phyloP scores from a whole-genome alignment of 2,329 filamentous ascomycete species.

The Epicoccum sorghinum region DNA sequence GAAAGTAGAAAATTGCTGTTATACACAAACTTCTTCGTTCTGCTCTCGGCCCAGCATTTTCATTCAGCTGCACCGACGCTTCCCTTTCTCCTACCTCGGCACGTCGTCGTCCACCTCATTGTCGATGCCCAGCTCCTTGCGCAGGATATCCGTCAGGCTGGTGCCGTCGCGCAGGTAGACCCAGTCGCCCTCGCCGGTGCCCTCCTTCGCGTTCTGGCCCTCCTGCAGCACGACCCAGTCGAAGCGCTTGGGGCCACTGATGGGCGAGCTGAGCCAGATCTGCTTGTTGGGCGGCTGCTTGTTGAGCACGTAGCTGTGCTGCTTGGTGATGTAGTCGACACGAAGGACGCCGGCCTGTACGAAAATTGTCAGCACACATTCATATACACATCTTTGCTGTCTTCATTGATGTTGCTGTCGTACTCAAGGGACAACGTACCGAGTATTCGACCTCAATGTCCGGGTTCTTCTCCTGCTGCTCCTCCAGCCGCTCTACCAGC shows the following conservation, averaged over 20 bases:
- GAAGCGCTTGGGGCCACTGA: constrained; percentile 90
- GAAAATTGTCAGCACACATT: neutral
- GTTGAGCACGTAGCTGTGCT: constrained; percentile 87
- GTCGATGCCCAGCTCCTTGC: constrained; percentile 75
- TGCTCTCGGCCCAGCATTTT: neutral
- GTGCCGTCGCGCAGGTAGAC: constrained; percentile 85
- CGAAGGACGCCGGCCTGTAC: constrained; percentile 84
- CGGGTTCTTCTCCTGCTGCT: constrained; percentile 72
- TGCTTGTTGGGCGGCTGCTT: constrained; percentile 98
- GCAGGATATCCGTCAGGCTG: constrained; percentile 73
- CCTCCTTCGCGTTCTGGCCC: constrained; percentile 78
- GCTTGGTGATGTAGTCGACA: constrained; percentile 70
- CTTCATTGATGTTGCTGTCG: neutral
- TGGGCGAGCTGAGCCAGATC: constrained; percentile 93
- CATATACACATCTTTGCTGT: neutral
- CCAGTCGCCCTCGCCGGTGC: constrained; percentile 76
- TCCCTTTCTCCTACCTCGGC: constrained; percentile 30
- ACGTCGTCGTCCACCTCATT: constrained; percentile 39
- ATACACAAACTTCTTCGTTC: too few species aligned
- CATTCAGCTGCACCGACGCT: neutral
- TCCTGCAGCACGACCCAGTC: constrained; percentile 83
- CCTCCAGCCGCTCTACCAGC: constrained; percentile 68
- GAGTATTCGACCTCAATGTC: constrained; percentile 89
- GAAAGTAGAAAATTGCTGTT: too few species aligned
- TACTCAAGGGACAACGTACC: constrained; percentile 55